Percentiles rank a stretch among this genome's conserved stretches.
Conservation (phyloP, 2,329 filamentous ascomycete species). For the Cylindrodendrum hubeiense region DNA sequence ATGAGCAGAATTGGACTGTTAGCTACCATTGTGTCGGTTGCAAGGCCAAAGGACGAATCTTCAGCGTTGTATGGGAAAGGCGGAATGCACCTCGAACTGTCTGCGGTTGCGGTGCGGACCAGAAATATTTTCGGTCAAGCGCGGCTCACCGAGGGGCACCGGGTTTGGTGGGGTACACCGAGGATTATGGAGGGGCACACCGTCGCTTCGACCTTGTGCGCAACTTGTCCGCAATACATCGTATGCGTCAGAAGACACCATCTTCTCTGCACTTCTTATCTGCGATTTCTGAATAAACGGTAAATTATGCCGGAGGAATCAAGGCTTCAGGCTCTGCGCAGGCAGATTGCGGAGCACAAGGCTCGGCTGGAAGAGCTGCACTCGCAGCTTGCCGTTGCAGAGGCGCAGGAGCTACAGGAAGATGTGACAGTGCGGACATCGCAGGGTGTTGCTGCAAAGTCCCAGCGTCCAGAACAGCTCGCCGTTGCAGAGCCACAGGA, state of each 20-base stretch:
- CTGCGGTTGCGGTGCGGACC: background rate
- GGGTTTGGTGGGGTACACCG: conserved; percentile 40
- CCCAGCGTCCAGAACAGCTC: conserved; percentile 15
- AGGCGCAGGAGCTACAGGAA: conserved; percentile 19
- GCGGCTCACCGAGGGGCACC: conserved; percentile 31
- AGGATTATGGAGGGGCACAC: conserved; percentile 38
- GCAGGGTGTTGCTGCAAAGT: conserved; percentile 53
- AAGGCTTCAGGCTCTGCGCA: conserved; percentile 55
- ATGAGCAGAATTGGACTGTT: accelerated
- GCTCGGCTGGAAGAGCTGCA: conserved; percentile 60
- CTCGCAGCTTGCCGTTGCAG: conserved; percentile 34
- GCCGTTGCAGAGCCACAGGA: background rate
- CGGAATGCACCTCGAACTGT: background rate
- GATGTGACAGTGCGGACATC: conserved; percentile 61
- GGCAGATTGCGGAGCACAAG: conserved; percentile 62
- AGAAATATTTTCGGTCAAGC: conserved; percentile 45
- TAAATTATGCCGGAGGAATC: conserved; percentile 51
- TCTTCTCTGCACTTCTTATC: background rate
- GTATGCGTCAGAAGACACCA: background rate
- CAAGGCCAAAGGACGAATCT: background rate
- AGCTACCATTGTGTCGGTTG: conserved; percentile 37
- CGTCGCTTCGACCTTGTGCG: background rate
- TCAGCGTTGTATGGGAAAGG: background rate
- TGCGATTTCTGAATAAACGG: background rate
- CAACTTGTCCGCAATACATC: background rate